phyloP scores from a whole-genome alignment of 331 rosid species.

The Quercus tomentella region DNA sequence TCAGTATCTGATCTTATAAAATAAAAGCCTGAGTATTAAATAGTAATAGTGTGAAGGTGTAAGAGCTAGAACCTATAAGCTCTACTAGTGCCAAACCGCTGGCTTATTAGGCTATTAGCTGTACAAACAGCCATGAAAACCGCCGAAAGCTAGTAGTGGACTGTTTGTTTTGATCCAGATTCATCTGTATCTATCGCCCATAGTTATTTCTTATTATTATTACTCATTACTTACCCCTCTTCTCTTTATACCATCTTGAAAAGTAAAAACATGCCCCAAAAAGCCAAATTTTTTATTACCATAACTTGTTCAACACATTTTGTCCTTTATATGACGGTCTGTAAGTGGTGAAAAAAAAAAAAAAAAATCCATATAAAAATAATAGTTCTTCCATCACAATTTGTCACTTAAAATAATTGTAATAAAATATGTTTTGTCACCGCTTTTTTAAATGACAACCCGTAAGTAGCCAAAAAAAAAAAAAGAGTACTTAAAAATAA shows the following conservation, averaged over 20 bases:
- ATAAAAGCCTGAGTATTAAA: too few species aligned
- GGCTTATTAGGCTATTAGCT: neutral
- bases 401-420: too few species aligned
- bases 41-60: neutral
- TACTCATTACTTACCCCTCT: neutral
- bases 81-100: neutral
- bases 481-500: too few species aligned
- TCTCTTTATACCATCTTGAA: neutral
- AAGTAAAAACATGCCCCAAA: neutral
- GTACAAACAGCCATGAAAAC: neutral
- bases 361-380: too few species aligned
- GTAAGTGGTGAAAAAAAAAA: too few species aligned
- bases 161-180: neutral
- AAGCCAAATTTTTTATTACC: too few species aligned
- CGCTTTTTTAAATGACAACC: too few species aligned
- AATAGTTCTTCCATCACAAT: too few species aligned
- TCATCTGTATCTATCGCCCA: slow-evolving; percentile 23
- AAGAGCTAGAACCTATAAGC: neutral
- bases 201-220: neutral
- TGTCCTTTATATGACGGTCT: too few species aligned
- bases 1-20: too few species aligned
- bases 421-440: rapidly evolving
- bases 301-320: too few species aligned
- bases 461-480: too few species aligned
- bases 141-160: neutral